These are phyloP conservation scores for Xylariaceae sp. DNA, from an alignment of 2,329 filamentous ascomycete species.

Conservation along the genomic window DNA sequence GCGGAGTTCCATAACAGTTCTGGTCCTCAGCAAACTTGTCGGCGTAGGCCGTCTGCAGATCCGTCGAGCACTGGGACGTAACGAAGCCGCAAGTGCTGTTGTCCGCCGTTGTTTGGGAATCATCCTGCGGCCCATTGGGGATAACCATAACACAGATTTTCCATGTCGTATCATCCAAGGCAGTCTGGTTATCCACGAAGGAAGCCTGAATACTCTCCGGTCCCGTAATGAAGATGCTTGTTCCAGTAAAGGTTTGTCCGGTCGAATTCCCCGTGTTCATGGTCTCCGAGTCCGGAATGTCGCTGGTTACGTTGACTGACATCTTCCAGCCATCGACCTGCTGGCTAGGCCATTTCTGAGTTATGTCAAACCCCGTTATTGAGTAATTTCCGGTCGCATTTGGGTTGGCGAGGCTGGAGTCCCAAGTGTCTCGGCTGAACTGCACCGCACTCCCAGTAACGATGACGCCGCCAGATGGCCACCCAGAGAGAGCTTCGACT, in stretches of 20 bases:
- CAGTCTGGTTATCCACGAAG: constrained; percentile 9
- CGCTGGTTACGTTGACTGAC: constrained; percentile 20
- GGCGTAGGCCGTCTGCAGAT: constrained; percentile 22
- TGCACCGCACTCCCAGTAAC: constrained; percentile 20
- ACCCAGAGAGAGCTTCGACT: constrained; percentile 31
- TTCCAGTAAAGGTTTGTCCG: constrained; percentile 21
- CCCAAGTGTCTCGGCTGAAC: constrained; percentile 21
- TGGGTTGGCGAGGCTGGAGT: constrained; percentile 39
- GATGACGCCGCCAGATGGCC: constrained; percentile 31
- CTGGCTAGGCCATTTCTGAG: constrained; percentile 45
- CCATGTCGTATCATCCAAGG: constrained; percentile 23
- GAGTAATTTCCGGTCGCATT: constrained; percentile 14
- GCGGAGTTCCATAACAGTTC: constrained; percentile 22
- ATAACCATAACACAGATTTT: constrained; percentile 24
- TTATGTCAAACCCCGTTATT: constrained; percentile 17
- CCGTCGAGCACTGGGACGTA: constrained; percentile 19
- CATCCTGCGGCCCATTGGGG: constrained; percentile 15
- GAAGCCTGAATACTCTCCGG: constrained; percentile 10
- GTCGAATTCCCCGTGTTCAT: constrained; percentile 16
- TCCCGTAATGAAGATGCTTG: constrained; percentile 21
- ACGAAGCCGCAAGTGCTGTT: constrained; percentile 15
- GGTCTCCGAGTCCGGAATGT: constrained; percentile 19
- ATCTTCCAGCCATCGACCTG: constrained; percentile 39
- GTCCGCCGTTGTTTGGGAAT: constrained; percentile 6
- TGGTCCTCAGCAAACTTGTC: constrained; percentile 18